A percentile compares a stretch with the other conserved stretches of the same genome.
Conservation (phyloP, 73 alveolate species). For the Stentor roeselii region DNA sequence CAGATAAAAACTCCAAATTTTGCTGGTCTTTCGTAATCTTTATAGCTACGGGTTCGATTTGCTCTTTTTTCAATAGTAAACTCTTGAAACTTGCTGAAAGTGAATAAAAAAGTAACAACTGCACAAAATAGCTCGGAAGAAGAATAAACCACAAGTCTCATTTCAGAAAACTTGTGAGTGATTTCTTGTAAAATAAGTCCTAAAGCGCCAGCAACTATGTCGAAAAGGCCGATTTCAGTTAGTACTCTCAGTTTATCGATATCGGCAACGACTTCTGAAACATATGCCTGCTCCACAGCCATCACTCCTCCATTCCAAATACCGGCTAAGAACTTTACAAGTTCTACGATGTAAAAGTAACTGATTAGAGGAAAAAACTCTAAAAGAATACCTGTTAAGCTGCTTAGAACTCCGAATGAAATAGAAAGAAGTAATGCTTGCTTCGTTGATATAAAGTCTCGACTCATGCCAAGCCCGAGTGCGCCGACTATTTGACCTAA, state of each 20-base stretch:
- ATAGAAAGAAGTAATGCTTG: slow-evolving; percentile 68
- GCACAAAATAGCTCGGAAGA: slow-evolving; percentile 25
- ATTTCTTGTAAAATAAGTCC: slow-evolving; percentile 43
- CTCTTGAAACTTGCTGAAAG: slow-evolving; percentile 30
- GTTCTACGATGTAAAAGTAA: not conserved
- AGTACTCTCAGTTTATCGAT: slow-evolving; percentile 23
- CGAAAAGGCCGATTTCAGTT: slow-evolving; percentile 40
- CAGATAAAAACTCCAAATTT: not conserved
- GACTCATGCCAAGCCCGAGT: slow-evolving; percentile 75
- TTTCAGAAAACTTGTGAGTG: not conserved
- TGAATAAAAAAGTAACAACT: slow-evolving; percentile 32
- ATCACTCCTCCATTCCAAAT: slow-evolving; percentile 50
- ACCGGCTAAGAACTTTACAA: slow-evolving; percentile 39
- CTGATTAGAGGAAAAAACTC: not conserved
- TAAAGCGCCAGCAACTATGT: slow-evolving; percentile 32
- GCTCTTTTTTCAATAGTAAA: slow-evolving; percentile 25
- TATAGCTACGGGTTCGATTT: not conserved
- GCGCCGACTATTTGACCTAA: slow-evolving; percentile 61
- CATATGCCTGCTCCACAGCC: slow-evolving; percentile 42
- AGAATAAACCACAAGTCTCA: slow-evolving; percentile 6
- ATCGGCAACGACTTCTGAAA: slow-evolving; percentile 35
- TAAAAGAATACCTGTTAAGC: not conserved
- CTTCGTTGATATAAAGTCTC: slow-evolving; percentile 61
- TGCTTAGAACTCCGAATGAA: slow-evolving; percentile 70
- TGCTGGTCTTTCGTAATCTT: not conserved